Base-by-base conservation (phyloP, 495 filamentous ascomycete species). In the Tuber brumale region DNA sequence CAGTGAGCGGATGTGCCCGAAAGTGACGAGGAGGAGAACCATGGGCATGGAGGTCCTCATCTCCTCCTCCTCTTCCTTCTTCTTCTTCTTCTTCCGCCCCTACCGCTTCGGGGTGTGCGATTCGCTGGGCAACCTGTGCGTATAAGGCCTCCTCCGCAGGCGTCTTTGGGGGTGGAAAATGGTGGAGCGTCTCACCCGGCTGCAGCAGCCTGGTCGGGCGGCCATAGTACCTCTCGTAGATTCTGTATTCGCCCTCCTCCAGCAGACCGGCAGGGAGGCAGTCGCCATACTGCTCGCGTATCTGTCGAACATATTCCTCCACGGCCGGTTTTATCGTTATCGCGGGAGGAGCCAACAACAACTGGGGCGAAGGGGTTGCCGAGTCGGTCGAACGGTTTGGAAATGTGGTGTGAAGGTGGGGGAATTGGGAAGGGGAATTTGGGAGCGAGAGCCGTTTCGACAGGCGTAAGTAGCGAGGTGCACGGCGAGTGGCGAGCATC, bases 191-290 rank as follows among this genome's bases (percentile, higher is more conserved):
- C 83, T 92, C 90, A 51, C 88, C 88, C 14, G 87, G 85, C 44
- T 78, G 83, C 10, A 89, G 89, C 61, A 88, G 88, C 71, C 86
- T 86, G 77, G 87, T 82, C 39, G 88, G 93, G 77, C 85, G 87
- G 1, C 95, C 95, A 84, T 94, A 98, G 16, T 97, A 85, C 75
- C 93, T 87, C 75, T 91, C 90, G 81, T 97, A 98, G 2, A 97
- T 81, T 61, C 85, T 84, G 70, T 92, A 90, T 82, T 97, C 94
- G 43, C 90, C 87, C 7, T 87, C 86, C 23, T 88, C 88, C 69
- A 99, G 83, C 74, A 91, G 88, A 23, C 88, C 90, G n/a, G 90
- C 87, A 0, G 95, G 95, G 16, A 97, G 84, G 2, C 86, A 89
- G 78, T 95, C 89, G 66, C 94, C 92, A 83, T 93, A 97, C 18